Evolutionary conservation across 139 green algal genomes (phyloP).

Genomic region (Chlorella sp.): DNA sequence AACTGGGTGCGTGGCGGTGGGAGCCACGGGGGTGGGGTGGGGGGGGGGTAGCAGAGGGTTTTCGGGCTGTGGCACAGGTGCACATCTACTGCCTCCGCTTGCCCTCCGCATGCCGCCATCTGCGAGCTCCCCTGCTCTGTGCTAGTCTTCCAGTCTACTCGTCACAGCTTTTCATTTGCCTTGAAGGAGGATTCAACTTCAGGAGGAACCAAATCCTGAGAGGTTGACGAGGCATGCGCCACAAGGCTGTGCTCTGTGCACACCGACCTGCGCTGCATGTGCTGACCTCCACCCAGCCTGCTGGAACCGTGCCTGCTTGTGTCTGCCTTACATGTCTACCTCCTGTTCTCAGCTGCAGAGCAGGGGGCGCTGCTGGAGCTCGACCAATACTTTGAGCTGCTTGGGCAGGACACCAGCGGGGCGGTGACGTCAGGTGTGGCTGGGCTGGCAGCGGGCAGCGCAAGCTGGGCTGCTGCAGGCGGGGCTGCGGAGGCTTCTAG

Average conservation of each 20-base stretch:
- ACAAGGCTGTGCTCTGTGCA: neutral
- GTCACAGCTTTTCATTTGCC: too few species aligned
- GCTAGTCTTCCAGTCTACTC: too few species aligned
- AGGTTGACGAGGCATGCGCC: too few species aligned
- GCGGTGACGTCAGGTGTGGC: conserved; percentile 26
- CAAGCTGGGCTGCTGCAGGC: neutral
- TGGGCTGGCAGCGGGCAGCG: neutral
- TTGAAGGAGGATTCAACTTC: too few species aligned
- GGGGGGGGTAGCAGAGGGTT: neutral
- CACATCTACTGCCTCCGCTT: neutral
- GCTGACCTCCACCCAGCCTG: neutral
- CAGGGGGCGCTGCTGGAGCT: conserved; percentile 41
- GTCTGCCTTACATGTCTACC: neutral
- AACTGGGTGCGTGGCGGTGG: neutral
- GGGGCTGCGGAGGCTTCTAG: neutral
- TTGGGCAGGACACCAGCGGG: conserved; percentile 34
- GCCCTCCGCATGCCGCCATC: neutral
- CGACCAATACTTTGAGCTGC: conserved; percentile 55
- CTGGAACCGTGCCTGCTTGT: neutral
- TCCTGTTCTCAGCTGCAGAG: neutral
- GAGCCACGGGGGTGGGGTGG: neutral
- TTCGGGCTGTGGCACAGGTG: neutral
- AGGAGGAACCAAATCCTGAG: too few species aligned
- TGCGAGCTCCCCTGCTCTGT: neutral
- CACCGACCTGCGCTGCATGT: neutral